Percentiles rank a stretch among this genome's conserved stretches.
Evolutionary conservation across 1,139 yeast species (phyloP).

Genomic region (Candida tetrigidarum): DNA sequence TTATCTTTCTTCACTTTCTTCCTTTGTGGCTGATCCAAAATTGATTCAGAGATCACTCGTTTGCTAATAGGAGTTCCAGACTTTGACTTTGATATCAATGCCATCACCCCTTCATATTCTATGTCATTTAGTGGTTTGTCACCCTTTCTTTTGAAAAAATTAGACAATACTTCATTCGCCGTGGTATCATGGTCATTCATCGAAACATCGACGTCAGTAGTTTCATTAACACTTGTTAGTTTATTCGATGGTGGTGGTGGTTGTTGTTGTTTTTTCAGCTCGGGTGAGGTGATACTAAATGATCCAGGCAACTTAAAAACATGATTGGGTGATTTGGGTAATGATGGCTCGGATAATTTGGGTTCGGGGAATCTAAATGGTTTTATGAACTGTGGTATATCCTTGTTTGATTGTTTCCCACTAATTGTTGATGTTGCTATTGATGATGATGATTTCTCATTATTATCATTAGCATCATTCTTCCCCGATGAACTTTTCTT

Average conservation of each 20-base stretch:
- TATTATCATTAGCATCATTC: conserved; percentile 3
- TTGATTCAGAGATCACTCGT: conserved; percentile 6
- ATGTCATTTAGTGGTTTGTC: conserved; percentile 70
- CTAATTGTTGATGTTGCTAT: conserved; percentile 5
- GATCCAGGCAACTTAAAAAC: conserved; percentile 15
- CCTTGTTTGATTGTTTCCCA: conserved; percentile 6
- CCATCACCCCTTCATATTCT: conserved; percentile 84
- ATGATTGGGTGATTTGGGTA: background rate
- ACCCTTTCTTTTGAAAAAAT: conserved; percentile 79
- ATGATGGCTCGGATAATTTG: background rate
- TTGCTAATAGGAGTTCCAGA: conserved; percentile 13
- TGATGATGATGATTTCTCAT: conserved; percentile 18
- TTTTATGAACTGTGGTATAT: conserved; percentile 6
- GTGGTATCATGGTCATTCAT: conserved; percentile 16
- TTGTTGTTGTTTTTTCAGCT: conserved; percentile 3
- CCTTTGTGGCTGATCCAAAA: conserved; percentile 9
- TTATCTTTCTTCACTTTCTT: conserved; percentile 5
- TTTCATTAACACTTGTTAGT: background rate
- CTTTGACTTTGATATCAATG: conserved; percentile 45
- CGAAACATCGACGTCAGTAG: background rate
- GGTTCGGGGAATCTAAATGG: conserved; percentile 12
- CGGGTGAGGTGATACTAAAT: conserved; percentile 6
- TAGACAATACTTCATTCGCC: conserved; percentile 65
- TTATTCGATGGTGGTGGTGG: background rate
- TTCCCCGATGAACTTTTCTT: background rate